phyloP scores from a whole-genome alignment of 805 yeast species.

The Alloascoidea africana region DNA sequence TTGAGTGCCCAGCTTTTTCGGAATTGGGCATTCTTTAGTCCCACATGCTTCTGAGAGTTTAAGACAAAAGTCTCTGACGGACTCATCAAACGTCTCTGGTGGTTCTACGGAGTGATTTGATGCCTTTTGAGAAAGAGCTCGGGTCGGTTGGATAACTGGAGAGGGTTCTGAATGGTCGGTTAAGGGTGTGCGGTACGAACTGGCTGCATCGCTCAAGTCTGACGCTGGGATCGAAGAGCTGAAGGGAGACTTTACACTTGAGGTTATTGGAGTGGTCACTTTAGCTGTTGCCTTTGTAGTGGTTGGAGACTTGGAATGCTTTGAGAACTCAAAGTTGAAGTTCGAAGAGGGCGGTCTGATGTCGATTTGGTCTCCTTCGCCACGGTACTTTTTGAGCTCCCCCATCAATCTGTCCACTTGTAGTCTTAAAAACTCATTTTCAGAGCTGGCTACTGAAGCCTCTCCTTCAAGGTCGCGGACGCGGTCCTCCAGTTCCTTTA shows the following conservation, averaged over 20 bases:
- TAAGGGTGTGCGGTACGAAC: too few species aligned
- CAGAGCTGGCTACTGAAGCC: slow-evolving; percentile 50
- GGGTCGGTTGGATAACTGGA: background rate
- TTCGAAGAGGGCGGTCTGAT: background rate
- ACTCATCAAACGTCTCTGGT: slow-evolving; percentile 51
- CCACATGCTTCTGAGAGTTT: slow-evolving; percentile 77
- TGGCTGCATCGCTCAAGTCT: background rate
- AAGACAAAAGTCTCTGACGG: slow-evolving; percentile 44
- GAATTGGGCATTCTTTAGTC: slow-evolving; percentile 50
- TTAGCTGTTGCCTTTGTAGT: background rate
- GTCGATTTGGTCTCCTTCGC: slow-evolving; percentile 8
- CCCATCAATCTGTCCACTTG: slow-evolving; percentile 63
- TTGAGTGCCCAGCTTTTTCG: slow-evolving; percentile 21
- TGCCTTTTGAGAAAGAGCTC: background rate
- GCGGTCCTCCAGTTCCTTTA: slow-evolving; percentile 61
- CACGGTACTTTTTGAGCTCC: slow-evolving; percentile 45
- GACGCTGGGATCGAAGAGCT: background rate
- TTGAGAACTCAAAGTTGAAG: background rate
- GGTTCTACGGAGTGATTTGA: background rate
- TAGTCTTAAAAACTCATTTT: slow-evolving; percentile 55
- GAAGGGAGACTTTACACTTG: background rate
- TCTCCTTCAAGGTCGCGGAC: slow-evolving; percentile 46
- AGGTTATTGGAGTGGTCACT: background rate
- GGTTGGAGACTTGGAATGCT: too few species aligned
- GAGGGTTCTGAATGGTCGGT: background rate